phyloP scores from a whole-genome alignment of 441 rosid genomes.

The Eugenia klotzschiana region DNA sequence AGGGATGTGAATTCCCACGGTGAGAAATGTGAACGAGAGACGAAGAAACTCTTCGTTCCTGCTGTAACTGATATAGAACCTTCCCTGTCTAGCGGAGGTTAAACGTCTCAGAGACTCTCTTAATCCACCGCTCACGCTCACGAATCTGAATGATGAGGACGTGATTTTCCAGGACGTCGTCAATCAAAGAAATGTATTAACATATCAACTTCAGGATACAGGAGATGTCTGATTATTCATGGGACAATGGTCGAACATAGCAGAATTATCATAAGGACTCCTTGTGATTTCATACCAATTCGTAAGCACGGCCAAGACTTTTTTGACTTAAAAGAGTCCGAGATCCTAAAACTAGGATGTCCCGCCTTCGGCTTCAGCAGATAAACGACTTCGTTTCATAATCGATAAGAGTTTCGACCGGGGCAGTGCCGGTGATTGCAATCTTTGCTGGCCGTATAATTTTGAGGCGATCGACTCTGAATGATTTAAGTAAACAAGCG shows the following conservation, averaged over 20 bases:
- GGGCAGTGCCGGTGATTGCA: background rate
- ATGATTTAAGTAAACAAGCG: background rate
- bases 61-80: background rate
- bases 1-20: background rate
- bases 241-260: background rate
- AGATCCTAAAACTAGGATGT: background rate
- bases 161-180: background rate
- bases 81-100: background rate
- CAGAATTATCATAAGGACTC: background rate
- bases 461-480: background rate
- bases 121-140: background rate
- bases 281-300: background rate
- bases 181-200: background rate
- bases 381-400: background rate
- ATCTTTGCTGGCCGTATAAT: background rate
- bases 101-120: background rate
- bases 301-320: background rate
- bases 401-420: background rate
- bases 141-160: background rate
- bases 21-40: background rate
- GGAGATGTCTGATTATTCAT: background rate
- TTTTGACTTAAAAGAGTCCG: background rate
- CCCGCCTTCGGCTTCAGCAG: background rate
- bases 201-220: background rate
- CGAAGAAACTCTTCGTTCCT: background rate